Base-by-base conservation (phyloP, 371 early-diverging fungal genomes). In the Mortierella sp. region DNA sequence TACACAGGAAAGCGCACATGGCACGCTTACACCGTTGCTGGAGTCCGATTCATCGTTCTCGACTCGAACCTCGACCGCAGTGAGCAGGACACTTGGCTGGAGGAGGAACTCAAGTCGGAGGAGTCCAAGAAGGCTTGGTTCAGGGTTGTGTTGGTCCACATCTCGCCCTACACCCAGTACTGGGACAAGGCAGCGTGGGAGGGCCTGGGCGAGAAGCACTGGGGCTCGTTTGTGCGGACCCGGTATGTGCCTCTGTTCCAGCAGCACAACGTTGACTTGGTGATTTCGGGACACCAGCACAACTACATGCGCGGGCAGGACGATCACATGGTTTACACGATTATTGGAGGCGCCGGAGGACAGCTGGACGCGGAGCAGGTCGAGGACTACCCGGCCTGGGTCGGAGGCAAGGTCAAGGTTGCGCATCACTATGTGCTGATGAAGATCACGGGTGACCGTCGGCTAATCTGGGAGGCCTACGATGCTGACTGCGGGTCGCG, bases 281-380 rank as follows among this genome's bases (percentile, higher is more conserved):
- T 95, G 4, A 90, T 95, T 9, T 94, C 94, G 1, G 95, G 95
- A 7, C 95, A 95, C 77, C 95, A 95, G 71, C 95, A 95, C 74
- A 95, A 95, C 70, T 95, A 95, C 75, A 92, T 94, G 83, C 85
- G 92, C 44, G 90, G 91, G 22, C 77, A 89, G 78, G 86, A 86
- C 0, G 88, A 90, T 53, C 88, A 89, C 22, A 79, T 89, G 50
- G 85, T 85, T 47, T 88, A 94, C 86, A 77, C 91, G 1, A 94
- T 95, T 63, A 93, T 94, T 47, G 95, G 95, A 10, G 95, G 95
- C 6, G 95, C 93, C 0, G 95, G 95, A 24, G 95, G 95, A 10
- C 85, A 84, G 63, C 70, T 95, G 39, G 95, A 95, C 71, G 81
- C 79, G n/a, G 88, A 91, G 52, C 90, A 88, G 40, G 94, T 95